phyloP scores from a whole-genome alignment of 371 early-diverging fungal genomes.

The Neoconidiobolus thromboides region DNA sequence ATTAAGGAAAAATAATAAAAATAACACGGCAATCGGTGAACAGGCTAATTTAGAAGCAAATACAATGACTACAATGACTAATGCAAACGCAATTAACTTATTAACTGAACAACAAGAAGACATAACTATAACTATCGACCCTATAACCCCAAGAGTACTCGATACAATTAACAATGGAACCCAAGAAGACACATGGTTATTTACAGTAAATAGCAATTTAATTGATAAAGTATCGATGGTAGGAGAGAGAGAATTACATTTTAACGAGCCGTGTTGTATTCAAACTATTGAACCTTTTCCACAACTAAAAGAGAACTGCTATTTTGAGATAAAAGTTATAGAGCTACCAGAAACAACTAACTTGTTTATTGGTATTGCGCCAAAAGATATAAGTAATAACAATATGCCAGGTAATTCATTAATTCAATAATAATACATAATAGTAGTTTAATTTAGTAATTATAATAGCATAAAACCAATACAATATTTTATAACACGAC shows the following conservation, averaged over 20 bases:
- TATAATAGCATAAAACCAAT: too few relatives aligned
- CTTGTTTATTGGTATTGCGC: neutral
- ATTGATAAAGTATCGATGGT: neutral
- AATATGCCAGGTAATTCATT: neutral
- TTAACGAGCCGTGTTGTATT: neutral
- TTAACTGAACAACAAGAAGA: too few relatives aligned
- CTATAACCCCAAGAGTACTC: too few relatives aligned
- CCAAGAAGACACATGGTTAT: neutral
- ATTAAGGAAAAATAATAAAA: too few relatives aligned
- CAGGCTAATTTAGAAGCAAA: too few relatives aligned
- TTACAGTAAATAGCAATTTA: neutral
- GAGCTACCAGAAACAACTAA: slow-evolving; percentile 3
- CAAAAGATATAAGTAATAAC: neutral
- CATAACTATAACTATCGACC: too few relatives aligned
- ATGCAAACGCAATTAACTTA: too few relatives aligned
- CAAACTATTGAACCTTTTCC: neutral
- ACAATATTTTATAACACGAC: too few relatives aligned
- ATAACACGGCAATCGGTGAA: too few relatives aligned
- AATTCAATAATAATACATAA: neutral
- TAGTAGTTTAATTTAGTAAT: too few relatives aligned
- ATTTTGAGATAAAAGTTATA: slow-evolving; percentile 3
- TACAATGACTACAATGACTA: too few relatives aligned
- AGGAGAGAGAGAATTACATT: neutral
- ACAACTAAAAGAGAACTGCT: neutral
- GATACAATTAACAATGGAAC: neutral